Conservation (phyloP, 2,329 filamentous ascomycete species). For the Blastomyces emzantsi region DNA sequence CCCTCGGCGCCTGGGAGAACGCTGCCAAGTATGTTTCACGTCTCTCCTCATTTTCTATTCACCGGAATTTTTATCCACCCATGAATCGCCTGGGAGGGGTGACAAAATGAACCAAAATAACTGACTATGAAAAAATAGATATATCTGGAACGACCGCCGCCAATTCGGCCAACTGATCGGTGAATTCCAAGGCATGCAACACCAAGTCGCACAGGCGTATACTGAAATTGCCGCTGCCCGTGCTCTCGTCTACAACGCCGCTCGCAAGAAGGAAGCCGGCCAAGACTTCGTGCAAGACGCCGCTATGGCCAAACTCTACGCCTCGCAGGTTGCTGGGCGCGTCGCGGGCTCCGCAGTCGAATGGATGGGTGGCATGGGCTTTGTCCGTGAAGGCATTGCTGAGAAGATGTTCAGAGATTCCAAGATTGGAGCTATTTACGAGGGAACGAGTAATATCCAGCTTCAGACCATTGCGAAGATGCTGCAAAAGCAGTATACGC, state of each 20-base stretch:
- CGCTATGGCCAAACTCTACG: slow-evolving; percentile 95
- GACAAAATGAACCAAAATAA: not conserved
- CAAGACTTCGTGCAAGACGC: slow-evolving; percentile 92
- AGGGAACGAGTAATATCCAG: slow-evolving; percentile 66
- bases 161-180: slow-evolving; percentile 92
- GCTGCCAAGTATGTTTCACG: slow-evolving; percentile 56
- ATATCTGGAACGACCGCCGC: slow-evolving; percentile 97
- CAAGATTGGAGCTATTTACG: slow-evolving; percentile 98
- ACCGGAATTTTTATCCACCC: not conserved
- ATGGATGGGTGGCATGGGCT: slow-evolving; percentile 99
- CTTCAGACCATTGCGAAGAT: slow-evolving; percentile 62
- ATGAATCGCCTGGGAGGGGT: not conserved
- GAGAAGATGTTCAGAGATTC: slow-evolving; percentile 98
- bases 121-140: slow-evolving; percentile 41
- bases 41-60: not conserved
- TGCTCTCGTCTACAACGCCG: slow-evolving; percentile 89
- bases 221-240: slow-evolving; percentile 87
- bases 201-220: slow-evolving; percentile 94
- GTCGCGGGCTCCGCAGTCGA: slow-evolving; percentile 83
- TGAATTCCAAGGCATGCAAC: slow-evolving; percentile 98
- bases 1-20: slow-evolving; percentile 90
- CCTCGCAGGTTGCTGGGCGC: slow-evolving; percentile 81
- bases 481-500: slow-evolving; percentile 60
- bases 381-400: slow-evolving; percentile 88
- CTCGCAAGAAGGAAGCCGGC: slow-evolving; percentile 95